Evolutionary conservation across 306 rosid species (phyloP).

Genomic region (Glycine latifolia): DNA sequence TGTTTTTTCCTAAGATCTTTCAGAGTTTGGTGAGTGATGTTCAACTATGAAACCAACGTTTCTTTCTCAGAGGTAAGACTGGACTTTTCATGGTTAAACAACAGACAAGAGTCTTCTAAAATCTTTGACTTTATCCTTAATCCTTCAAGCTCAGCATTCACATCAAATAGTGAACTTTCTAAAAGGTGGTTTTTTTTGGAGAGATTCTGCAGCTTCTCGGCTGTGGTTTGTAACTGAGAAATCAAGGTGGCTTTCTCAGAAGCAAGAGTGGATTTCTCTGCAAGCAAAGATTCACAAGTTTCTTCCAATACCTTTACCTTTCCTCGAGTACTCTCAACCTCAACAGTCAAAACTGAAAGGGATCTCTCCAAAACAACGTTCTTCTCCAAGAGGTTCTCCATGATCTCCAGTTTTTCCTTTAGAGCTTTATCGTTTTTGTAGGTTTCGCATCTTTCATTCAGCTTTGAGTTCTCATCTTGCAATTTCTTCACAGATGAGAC

Average conservation of each 20-base stretch:
- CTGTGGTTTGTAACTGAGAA: constrained; percentile 67
- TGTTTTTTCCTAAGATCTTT: constrained; percentile 62
- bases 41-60: constrained; percentile 61
- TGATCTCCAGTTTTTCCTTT: constrained; percentile 68
- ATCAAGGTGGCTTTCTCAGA: constrained; percentile 72
- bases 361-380: constrained; percentile 78
- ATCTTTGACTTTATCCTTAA: constrained; percentile 67
- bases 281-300: constrained; percentile 68
- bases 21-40: constrained; percentile 58
- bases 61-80: constrained; percentile 70
- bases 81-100: constrained; percentile 69
- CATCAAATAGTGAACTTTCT: constrained; percentile 81
- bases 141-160: constrained; percentile 80
- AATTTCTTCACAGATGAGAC: constrained; percentile 74
- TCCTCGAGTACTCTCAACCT: constrained; percentile 65
- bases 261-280: constrained; percentile 69
- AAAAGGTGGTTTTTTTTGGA: constrained; percentile 66
- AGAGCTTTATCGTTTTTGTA: constrained; percentile 69
- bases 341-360: constrained; percentile 71
- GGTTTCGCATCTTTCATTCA: constrained; percentile 63
- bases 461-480: constrained; percentile 73
- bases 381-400: constrained; percentile 78
- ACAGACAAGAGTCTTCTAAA: constrained; percentile 65
- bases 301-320: constrained; percentile 71
- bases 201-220: constrained; percentile 66